Base-by-base conservation (phyloP, 345 rosid species). In the Gossypium bickii region DNA sequence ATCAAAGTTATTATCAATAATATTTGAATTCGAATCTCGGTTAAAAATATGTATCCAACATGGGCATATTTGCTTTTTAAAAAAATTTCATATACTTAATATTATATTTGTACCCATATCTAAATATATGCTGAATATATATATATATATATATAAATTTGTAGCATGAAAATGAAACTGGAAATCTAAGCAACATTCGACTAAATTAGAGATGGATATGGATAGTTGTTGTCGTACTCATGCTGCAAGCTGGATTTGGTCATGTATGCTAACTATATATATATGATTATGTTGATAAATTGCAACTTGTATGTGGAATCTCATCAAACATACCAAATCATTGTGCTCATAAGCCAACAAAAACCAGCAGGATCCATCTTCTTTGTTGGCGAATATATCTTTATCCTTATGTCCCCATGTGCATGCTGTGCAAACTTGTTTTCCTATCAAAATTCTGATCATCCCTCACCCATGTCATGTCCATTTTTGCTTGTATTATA, bases 301-400 rank as follows among this genome's bases (percentile, higher is more conserved):
- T 43, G 76, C 63, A 60, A 56, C 65, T 67, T 57, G 24, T 72
- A 18, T 67, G 18, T 34, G 47, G 67, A 53, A 53, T 3, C 5
- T 63, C 66, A 44, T 63, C 60, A 43, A 70, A 66, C 60, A 63
- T 49, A 56, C 68, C 45, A 9, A 75, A 56, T 61, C 78, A 60
- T 38, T 53, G 77, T 29, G 70, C 52, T 51, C 53, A 41, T 41
- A 72, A 74, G 38, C 79, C 75, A 27, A 62, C 58, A 70, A 59
- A 34, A 68, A 24, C 78, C 74, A 53, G 58, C 64, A 59, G 34
- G 73, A 41, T 17, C 62, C 72, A 66, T 60, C 69, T 62, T 57
- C 45, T 13, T 44, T 51, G 7, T 16, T 22, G 20, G 44, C 67
- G 59, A 63, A 70, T 5, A 70, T 5, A 69, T 80, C 74, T 9